Evolutionary conservation across 345 rosid species (phyloP).

Genomic region (Angophora floribunda): DNA sequence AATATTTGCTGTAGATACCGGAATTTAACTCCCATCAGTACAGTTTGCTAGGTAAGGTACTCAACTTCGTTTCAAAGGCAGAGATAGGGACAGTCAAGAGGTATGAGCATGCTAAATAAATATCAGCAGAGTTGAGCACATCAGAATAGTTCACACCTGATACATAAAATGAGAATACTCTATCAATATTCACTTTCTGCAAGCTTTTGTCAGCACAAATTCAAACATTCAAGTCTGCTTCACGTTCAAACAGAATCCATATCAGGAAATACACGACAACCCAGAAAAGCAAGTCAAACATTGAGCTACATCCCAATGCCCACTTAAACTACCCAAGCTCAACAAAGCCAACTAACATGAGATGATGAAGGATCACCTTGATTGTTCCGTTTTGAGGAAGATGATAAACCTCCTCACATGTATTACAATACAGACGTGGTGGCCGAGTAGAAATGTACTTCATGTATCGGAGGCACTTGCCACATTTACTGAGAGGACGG

Average conservation of each 20-base stretch:
- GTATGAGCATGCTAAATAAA: background rate
- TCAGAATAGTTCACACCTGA: background rate
- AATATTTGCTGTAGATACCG: background rate
- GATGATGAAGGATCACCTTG: conserved; percentile 40
- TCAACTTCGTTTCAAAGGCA: background rate
- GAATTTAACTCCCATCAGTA: background rate
- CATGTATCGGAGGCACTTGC: conserved; percentile 96
- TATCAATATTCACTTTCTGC: background rate
- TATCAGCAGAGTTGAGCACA: background rate
- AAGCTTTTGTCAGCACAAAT: background rate
- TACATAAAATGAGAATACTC: background rate
- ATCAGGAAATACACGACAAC: background rate
- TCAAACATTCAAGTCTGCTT: background rate
- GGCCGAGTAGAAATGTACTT: conserved; percentile 79
- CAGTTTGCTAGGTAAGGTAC: background rate
- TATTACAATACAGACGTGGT: conserved; percentile 76
- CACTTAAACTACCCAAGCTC: background rate
- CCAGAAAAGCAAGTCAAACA: background rate
- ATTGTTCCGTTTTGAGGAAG: conserved; percentile 90
- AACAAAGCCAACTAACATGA: background rate
- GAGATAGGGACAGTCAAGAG: background rate
- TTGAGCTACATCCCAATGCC: background rate
- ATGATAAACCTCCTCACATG: conserved; percentile 91
- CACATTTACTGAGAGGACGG: conserved; percentile 82
- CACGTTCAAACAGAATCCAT: background rate